These are phyloP conservation scores for Dorcoceras hygrometricum DNA, from an alignment of 257 asterid species.

Conservation along the genomic window DNA sequence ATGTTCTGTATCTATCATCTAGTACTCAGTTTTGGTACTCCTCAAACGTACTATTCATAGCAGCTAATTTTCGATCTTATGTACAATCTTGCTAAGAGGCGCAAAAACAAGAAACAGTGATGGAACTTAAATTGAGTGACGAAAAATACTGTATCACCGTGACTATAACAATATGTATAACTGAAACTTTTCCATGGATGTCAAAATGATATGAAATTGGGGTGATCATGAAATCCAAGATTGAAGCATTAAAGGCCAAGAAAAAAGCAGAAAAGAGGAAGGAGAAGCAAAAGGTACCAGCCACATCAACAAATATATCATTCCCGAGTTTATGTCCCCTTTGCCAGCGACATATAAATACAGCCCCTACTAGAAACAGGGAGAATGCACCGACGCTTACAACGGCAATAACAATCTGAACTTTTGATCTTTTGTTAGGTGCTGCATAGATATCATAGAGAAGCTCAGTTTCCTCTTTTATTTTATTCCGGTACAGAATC, in stretches of 20 bases:
- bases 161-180: no score
- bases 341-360: slow-evolving; percentile 39
- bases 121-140: background rate
- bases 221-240: background rate
- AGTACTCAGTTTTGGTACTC: background rate
- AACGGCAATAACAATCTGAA: slow-evolving; percentile 45
- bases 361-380: slow-evolving; percentile 61
- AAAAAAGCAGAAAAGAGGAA: background rate
- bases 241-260: background rate
- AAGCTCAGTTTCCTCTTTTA: slow-evolving; percentile 5
- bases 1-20: background rate
- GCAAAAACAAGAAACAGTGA: background rate
- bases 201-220: no score
- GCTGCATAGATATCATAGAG: slow-evolving; percentile 36
- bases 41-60: no score
- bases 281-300: slow-evolving; percentile 37
- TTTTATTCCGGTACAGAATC: slow-evolving; percentile 3
- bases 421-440: slow-evolving; percentile 50
- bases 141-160: no score
- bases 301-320: slow-evolving; percentile 62
- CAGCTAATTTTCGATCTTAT: no score
- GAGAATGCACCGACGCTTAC: slow-evolving; percentile 60
- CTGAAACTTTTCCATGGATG: no score
- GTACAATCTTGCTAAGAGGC: background rate
- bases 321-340: slow-evolving; percentile 34